These are phyloP conservation scores for Limnomonas spitsbergensis DNA, from an alignment of 139 green algal species.

Conservation along the genomic window DNA sequence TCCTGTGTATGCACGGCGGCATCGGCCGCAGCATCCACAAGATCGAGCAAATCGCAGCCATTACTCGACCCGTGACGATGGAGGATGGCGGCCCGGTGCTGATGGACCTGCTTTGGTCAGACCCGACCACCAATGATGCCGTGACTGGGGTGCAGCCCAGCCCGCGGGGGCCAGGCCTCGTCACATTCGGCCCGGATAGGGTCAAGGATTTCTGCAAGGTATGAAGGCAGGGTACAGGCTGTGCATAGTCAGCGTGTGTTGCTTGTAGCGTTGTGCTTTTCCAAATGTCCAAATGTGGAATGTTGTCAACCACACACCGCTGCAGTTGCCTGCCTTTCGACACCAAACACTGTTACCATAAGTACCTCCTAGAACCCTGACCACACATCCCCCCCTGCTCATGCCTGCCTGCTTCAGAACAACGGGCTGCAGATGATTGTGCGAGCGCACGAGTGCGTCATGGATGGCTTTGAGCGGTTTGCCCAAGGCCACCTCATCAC, in stretches of 20 bases:
- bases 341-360: too few species aligned
- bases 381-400: too few species aligned
- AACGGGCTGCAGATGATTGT: slow-evolving; percentile 99
- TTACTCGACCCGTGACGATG: slow-evolving; percentile 93
- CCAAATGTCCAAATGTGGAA: too few species aligned
- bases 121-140: slow-evolving; percentile 95
- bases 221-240: too few species aligned
- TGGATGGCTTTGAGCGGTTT: slow-evolving; percentile 99
- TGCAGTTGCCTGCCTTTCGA: too few species aligned
- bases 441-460: slow-evolving; percentile 98
- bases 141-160: slow-evolving; percentile 89
- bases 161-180: slow-evolving; percentile 76
- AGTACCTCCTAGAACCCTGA: too few species aligned
- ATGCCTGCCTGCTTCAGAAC: slow-evolving; percentile 23
- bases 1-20: slow-evolving; percentile 96
- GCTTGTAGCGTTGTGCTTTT: too few species aligned
- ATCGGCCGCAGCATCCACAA: slow-evolving; percentile 78
- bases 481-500: slow-evolving; percentile 94
- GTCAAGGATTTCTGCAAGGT: slow-evolving; percentile 95
- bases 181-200: slow-evolving; percentile 96
- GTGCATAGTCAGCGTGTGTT: too few species aligned
- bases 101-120: slow-evolving; percentile 97
- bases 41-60: slow-evolving; percentile 86
- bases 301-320: too few species aligned
- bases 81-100: slow-evolving; percentile 85